These are phyloP conservation scores for Rubia yunnanensis DNA, from an alignment of 257 asterid species.

Conservation along the genomic window DNA sequence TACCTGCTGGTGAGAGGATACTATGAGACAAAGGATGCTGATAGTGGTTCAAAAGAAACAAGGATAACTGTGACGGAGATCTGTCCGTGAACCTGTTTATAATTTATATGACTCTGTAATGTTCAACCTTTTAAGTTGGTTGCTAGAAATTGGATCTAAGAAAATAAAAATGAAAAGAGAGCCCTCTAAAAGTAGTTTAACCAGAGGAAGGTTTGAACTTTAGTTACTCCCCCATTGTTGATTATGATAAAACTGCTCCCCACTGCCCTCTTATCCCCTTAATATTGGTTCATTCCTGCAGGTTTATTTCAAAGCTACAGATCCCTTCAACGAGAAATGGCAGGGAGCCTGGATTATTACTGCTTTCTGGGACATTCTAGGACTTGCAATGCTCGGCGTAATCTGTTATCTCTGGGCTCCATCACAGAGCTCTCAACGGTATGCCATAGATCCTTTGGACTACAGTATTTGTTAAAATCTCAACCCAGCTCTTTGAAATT, in stretches of 20 bases:
- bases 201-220: neutral
- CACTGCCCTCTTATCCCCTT: conserved; percentile 3
- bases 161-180: no score
- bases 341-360: conserved; percentile 91
- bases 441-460: conserved; percentile 10
- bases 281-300: conserved; percentile 26
- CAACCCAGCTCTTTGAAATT: neutral
- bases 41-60: neutral
- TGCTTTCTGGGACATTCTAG: conserved; percentile 95
- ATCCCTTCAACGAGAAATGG: conserved; percentile 98
- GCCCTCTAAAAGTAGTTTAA: neutral
- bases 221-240: neutral
- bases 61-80: neutral
- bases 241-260: neutral
- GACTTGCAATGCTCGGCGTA: conserved; percentile 67
- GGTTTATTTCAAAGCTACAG: conserved; percentile 94
- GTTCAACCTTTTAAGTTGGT: neutral
- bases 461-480: neutral
- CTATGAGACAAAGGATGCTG: neutral
- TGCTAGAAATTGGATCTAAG: neutral
- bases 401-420: conserved; percentile 98
- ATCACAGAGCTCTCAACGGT: conserved; percentile 93
- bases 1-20: neutral
- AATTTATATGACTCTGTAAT: neutral
- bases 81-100: neutral